Evolutionary conservation across 73 alveolate genomes (phyloP).

Genomic region (Paramecium sexaurelia): DNA sequence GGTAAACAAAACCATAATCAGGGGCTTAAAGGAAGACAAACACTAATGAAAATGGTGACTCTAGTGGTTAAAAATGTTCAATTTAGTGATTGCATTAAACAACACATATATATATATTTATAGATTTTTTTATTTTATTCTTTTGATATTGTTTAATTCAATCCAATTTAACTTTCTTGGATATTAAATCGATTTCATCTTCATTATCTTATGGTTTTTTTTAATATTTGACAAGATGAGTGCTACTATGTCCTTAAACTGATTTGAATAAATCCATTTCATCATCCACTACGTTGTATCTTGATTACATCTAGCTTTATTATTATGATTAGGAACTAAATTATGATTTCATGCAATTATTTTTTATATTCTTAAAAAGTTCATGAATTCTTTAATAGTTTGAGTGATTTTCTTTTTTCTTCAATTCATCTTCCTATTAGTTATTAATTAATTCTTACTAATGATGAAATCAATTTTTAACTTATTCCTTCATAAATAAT

Average conservation of each 20-base stretch:
- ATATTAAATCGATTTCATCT: background rate
- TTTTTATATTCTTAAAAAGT: background rate
- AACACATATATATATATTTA: background rate
- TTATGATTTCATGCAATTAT: background rate
- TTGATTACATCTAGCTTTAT: background rate
- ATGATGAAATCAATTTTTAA: background rate
- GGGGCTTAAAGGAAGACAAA: background rate
- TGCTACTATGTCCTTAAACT: background rate
- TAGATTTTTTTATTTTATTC: background rate
- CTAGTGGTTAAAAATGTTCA: constrained; percentile 7
- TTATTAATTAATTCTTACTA: background rate
- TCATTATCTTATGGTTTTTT: background rate
- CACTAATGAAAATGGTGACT: background rate
- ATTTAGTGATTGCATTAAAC: background rate
- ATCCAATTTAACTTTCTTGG: background rate
- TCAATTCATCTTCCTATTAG: constrained; percentile 38
- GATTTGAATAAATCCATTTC: constrained; percentile 32
- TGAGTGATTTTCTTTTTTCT: background rate
- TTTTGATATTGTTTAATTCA: background rate
- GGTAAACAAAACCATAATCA: background rate
- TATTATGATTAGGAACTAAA: background rate
- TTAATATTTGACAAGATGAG: background rate
- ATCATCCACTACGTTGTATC: background rate
- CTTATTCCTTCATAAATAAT: constrained; percentile 14
- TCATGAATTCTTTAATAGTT: constrained; percentile 6